Evolutionary conservation across 2,329 filamentous ascomycete species (phyloP).

Genomic region (Periconia macrospinosa): DNA sequence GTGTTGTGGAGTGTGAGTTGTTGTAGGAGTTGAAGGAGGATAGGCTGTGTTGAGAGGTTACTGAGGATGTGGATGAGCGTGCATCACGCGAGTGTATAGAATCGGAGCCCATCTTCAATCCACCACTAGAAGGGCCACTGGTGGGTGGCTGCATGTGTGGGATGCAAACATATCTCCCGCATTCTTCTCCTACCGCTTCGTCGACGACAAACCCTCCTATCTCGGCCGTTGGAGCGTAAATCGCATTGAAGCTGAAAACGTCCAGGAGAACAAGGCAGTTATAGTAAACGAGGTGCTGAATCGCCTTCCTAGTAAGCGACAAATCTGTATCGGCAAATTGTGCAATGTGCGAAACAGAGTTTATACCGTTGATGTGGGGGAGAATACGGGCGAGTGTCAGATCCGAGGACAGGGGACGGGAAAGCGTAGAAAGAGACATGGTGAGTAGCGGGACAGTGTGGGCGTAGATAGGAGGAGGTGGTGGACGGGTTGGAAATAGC

Average conservation of each 20-base stretch:
- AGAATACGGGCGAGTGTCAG: conserved; percentile 79
- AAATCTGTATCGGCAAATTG: conserved; percentile 83
- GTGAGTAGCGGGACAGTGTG: conserved; percentile 89
- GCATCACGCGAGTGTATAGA: conserved; percentile 18
- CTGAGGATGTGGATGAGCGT: conserved; percentile 25
- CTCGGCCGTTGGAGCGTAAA: conserved; percentile 81
- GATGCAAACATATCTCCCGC: conserved; percentile 72
- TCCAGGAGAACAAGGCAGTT: conserved; percentile 88
- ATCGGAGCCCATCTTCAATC: conserved; percentile 17
- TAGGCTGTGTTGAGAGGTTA: conserved; percentile 20
- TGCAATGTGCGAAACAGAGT: conserved; percentile 85
- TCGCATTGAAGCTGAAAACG: conserved; percentile 90
- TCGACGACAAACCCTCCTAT: conserved; percentile 81
- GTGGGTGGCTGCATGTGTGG: conserved; percentile 33
- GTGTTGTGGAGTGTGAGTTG: conserved; percentile 5
- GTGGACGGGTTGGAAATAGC: conserved; percentile 80
- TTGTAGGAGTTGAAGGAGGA: conserved; percentile 12
- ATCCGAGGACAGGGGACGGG: conserved; percentile 63
- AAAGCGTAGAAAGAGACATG: conserved; percentile 47
- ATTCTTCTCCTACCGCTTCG: conserved; percentile 79
- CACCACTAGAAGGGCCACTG: conserved; percentile 10
- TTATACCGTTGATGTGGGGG: conserved; percentile 85
- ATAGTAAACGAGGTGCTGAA: conserved; percentile 91
- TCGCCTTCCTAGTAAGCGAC: conserved; percentile 79
- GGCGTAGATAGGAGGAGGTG: conserved; percentile 75